Conservation (phyloP, 2,329 filamentous ascomycete genomes). For the Cladosporium sp. region DNA sequence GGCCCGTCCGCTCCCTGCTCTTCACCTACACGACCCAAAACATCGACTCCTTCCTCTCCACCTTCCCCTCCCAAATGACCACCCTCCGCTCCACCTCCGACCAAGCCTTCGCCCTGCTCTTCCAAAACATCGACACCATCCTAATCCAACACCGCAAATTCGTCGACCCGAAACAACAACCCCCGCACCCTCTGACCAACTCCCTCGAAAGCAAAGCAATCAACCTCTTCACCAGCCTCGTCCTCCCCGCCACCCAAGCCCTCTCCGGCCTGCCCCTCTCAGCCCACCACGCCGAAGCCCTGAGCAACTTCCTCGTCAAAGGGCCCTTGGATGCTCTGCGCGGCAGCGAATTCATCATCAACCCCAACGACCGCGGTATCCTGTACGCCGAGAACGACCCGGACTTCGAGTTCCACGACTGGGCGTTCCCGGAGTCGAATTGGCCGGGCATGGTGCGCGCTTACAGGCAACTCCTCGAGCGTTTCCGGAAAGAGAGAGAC, state of each 20-base stretch:
- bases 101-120: conserved; percentile 22
- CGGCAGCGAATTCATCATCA: conserved; percentile 16
- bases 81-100: conserved; percentile 10
- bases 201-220: conserved; percentile 20
- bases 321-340: conserved; percentile 17
- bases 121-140: conserved; percentile 22
- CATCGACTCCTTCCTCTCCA: conserved; percentile 11
- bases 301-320: conserved; percentile 17
- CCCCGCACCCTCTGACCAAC: conserved; percentile 15
- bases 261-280: conserved; percentile 6
- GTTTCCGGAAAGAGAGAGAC: conserved; percentile 14
- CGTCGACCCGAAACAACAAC: background rate
- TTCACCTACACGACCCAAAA: conserved; percentile 20
- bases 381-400: conserved; percentile 19
- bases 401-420: conserved; percentile 22
- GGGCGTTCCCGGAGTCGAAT: conserved; percentile 21
- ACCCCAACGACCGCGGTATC: conserved; percentile 22
- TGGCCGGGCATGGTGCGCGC: conserved; percentile 20
- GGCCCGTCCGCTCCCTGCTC: conserved; percentile 16
- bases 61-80: conserved; percentile 12
- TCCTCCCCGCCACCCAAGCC: conserved; percentile 13
- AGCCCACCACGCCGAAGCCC: conserved; percentile 4
- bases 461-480: conserved; percentile 1
- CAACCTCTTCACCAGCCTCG: conserved; percentile 15
- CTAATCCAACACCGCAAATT: conserved; percentile 21